Conservation (phyloP, 129 eudicot species). For the Silybum marianum region DNA sequence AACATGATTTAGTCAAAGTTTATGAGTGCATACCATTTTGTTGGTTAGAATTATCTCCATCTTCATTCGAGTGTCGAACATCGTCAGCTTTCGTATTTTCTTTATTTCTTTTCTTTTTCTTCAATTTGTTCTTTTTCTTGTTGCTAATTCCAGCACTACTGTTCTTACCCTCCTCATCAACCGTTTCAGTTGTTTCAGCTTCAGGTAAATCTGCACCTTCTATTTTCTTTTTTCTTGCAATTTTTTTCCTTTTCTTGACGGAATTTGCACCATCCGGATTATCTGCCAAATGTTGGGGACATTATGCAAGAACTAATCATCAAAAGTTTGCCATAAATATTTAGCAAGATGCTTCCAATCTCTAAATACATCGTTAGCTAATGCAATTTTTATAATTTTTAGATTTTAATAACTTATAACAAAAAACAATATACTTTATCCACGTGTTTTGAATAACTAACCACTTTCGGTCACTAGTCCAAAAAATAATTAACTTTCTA, state of each 20-base stretch:
- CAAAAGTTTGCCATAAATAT: background rate
- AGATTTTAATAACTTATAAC: background rate
- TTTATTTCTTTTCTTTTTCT: slow-evolving; percentile 40
- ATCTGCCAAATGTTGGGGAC: slow-evolving; percentile 19
- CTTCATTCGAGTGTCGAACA: background rate
- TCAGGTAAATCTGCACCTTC: slow-evolving; percentile 21
- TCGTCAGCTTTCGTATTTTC: slow-evolving; percentile 24
- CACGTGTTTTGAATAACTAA: background rate
- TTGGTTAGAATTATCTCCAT: slow-evolving; percentile 30
- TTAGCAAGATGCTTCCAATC: background rate
- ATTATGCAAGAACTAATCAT: slow-evolving; percentile 5
- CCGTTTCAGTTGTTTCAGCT: slow-evolving; percentile 10
- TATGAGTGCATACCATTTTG: slow-evolving; percentile 33
- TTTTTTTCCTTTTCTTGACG: slow-evolving; percentile 37
- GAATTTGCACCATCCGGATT: slow-evolving; percentile 12
- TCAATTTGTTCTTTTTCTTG: slow-evolving; percentile 29
- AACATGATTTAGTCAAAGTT: background rate
- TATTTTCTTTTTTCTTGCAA: slow-evolving; percentile 36
- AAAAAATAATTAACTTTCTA: background rate
- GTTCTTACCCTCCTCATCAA: slow-evolving; percentile 7
- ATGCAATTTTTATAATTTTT: background rate
- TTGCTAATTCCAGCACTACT: slow-evolving; percentile 23
- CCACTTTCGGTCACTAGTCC: background rate
- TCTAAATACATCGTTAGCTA: background rate
- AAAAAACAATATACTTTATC: background rate